These are phyloP conservation scores for Daldinia childiae DNA, from an alignment of 495 filamentous ascomycete genomes.

Conservation along the genomic window DNA sequence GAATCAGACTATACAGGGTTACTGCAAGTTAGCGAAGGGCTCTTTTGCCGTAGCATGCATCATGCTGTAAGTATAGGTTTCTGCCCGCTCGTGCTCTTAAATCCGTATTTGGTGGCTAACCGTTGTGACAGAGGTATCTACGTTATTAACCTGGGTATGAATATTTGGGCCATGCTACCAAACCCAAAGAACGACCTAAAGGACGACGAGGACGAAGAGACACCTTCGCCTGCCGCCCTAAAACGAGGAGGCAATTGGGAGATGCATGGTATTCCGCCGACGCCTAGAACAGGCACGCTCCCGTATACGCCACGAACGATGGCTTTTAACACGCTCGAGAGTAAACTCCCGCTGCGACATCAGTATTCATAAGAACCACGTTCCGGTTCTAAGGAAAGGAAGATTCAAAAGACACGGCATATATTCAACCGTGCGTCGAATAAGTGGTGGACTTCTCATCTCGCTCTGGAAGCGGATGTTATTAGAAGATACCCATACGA, in stretches of 20 bases:
- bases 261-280: conserved; percentile 54
- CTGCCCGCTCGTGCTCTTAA: conserved; percentile 6
- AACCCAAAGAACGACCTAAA: conserved; percentile 56
- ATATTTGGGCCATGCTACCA: conserved; percentile 69
- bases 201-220: conserved; percentile 50
- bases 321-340: conserved; percentile 64
- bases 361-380: conserved; percentile 20
- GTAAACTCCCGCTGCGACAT: conserved; percentile 55
- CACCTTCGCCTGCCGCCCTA: conserved; percentile 35
- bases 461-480: conserved; percentile 36
- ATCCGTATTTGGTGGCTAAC: not conserved
- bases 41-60: conserved; percentile 75
- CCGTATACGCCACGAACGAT: conserved; percentile 64
- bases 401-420: conserved; percentile 10
- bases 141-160: conserved; percentile 63
- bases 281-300: conserved; percentile 41
- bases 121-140: conserved; percentile 59
- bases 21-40: conserved; percentile 80
- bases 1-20: conserved; percentile 63
- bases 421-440: conserved; percentile 12
- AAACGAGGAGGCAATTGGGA: conserved; percentile 49
- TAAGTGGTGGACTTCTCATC: conserved; percentile 27
- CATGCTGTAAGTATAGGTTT: conserved; percentile 68
- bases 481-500: conserved; percentile 14
- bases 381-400: not conserved